Conservation (phyloP, 495 filamentous ascomycete species). For the Cudoniella acicularis region DNA sequence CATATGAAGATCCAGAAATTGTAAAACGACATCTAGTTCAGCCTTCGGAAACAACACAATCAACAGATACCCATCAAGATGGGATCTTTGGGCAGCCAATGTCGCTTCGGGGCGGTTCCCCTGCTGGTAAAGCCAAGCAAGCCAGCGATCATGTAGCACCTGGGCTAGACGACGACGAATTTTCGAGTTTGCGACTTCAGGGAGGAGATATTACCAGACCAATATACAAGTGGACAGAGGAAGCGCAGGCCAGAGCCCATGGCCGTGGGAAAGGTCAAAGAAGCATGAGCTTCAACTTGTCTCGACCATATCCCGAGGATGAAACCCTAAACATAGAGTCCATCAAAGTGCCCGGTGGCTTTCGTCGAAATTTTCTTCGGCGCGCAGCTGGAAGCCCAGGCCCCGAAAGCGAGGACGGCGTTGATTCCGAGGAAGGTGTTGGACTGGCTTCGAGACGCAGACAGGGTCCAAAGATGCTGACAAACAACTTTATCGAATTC, state of each 20-base stretch:
- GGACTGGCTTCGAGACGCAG: slow-evolving; percentile 29
- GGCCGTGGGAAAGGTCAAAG: slow-evolving; percentile 57
- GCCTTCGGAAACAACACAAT: slow-evolving; percentile 41
- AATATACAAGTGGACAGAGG: slow-evolving; percentile 92
- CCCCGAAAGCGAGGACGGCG: slow-evolving; percentile 24
- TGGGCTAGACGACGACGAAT: slow-evolving; percentile 67
- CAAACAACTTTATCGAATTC: slow-evolving; percentile 92
- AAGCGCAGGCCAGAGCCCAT: slow-evolving; percentile 56
- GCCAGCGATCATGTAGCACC: slow-evolving; percentile 40
- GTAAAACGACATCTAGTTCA: slow-evolving; percentile 78
- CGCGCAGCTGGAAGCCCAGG: slow-evolving; percentile 59
- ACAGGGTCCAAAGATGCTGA: slow-evolving; percentile 63
- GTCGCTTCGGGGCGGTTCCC: slow-evolving; percentile 28
- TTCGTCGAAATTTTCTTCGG: slow-evolving; percentile 82
- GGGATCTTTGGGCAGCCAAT: slow-evolving; percentile 21
- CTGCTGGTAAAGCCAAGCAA: slow-evolving; percentile 46
- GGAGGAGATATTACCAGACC: slow-evolving; percentile 92
- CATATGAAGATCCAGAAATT: slow-evolving; percentile 76
- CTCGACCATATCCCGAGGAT: slow-evolving; percentile 70
- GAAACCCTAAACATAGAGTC: slow-evolving; percentile 77
- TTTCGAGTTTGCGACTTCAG: slow-evolving; percentile 87
- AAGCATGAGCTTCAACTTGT: slow-evolving; percentile 80
- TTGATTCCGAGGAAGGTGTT: slow-evolving; percentile 42
- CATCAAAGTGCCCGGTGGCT: slow-evolving; percentile 90
- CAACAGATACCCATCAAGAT: slow-evolving; percentile 20